Base-by-base conservation (phyloP, 768 basidiomycete genomes). In the Psilocybe azurescens region DNA sequence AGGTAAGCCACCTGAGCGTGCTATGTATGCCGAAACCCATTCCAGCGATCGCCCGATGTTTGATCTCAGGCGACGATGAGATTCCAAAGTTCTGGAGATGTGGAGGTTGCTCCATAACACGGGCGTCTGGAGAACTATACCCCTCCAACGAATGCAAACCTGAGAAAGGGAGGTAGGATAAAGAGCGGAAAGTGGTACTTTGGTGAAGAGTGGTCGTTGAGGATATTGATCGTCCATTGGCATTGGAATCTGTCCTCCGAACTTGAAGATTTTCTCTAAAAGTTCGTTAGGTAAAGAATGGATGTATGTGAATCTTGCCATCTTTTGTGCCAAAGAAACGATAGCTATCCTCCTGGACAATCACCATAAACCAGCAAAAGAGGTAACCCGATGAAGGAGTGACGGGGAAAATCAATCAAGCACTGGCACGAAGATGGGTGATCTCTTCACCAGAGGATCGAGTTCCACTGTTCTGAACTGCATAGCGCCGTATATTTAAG, bases 251-350 rank as follows among this genome's bases (percentile, higher is more conserved):
- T 49, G 30, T 9, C 58, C 59, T 13, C 69, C 72, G 4, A 68
- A 46, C 28, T 65, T 57, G 60, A 74, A 74, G 9, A 74, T 70
- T 29, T 65, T 64, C 49, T 71, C 73, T 18, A 74, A 57, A 28
- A 74, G 67, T 60, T 74, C 73, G 54, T 72, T 71, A 13, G 73
- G 73, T 32, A 74, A 55, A 44, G 49, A 66, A 33, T 65, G 47
- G 39, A 73, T 62, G 3, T 59, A 60, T 11, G 64, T 48, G 9
- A 30, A 38, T 36, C 48, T n/a, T n/a, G 55, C 53, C 61, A 60
- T 67, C 32, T 57, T 7, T 8, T 50, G 16, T 16, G 48, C n/a
- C 50, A 1, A 29, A 20, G 38, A 49, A 36, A 57, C n/a, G 29
- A 53, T 44, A 39, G 10, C 16, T 52, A n/a, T 53, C 13, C 36